Base-by-base conservation (phyloP, 441 rosid genomes). In the Melastoma candidum region DNA sequence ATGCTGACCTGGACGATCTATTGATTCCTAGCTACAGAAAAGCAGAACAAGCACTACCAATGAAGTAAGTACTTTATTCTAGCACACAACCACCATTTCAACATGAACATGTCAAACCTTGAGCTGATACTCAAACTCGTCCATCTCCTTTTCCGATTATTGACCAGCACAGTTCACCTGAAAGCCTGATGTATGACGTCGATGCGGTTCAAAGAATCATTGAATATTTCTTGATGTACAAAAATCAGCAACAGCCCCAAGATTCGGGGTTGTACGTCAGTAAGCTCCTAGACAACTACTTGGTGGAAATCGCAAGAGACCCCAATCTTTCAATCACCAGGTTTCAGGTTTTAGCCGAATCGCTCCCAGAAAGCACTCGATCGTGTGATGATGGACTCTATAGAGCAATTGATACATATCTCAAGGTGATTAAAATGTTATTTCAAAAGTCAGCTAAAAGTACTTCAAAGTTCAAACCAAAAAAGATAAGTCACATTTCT, bases 381-480 rank as follows among this genome's bases (percentile, higher is more conserved):
- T 64, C 78, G 44, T 82, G 94, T 46, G 78, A 90, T 55, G 97
- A 86, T 12, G 94, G 95, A 47, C 90, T 86, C 29, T 90, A 86
- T 24, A 76, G 97, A 74, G 95, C 97, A 64, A 84, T 86, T 57
- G 95, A 86, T 61, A 82, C 79, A 67, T 89, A 82, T 58, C 85
- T 85, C 63, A 83, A 89, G 97, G 97, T 87, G 63, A 32, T 48
- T 56, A 12, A 53, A 45, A 46, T 13, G 50, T 44, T 44, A 29
- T 12, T 7, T 5, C 58, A 36, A 53, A 60, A 54, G 53, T 44
- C 54, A 41, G 27, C 43, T 51, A 12, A 12, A 24, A 8, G 49
- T 52, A 46, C 50, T 47, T 50, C 11, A 14, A 39, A 51, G 12
- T 46, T 44, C 11, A 7, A 52, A 48, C 50, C 60, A 48, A 49